Conservation (phyloP, 345 rosid genomes). For the Psidium guajava region DNA sequence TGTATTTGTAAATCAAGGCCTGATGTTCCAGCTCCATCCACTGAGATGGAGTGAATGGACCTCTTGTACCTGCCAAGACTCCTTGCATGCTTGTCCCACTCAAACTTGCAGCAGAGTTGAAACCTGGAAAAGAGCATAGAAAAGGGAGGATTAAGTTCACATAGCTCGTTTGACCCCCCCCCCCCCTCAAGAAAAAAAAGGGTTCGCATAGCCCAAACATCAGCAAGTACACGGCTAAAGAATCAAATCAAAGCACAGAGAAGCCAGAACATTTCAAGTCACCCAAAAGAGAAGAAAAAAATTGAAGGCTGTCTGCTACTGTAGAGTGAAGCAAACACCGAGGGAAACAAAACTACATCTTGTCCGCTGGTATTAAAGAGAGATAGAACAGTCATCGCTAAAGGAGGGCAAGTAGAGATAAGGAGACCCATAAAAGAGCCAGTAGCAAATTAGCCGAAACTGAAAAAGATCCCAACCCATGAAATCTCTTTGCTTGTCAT, state of each 20-base stretch:
- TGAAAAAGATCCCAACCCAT: neutral
- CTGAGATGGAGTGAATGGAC: conserved; percentile 60
- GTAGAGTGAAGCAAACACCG: neutral
- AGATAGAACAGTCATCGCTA: neutral
- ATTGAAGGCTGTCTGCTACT: neutral
- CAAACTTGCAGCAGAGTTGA: conserved; percentile 16
- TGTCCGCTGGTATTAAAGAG: neutral
- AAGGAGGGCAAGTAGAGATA: neutral
- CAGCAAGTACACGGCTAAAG: neutral
- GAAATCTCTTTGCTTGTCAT: neutral
- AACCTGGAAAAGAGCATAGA: conserved; percentile 14
- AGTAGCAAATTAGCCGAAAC: neutral
- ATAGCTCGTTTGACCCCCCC: neutral
- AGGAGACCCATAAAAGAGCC: neutral
- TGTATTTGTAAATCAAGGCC: conserved; percentile 83
- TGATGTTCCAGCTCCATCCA: conserved; percentile 97
- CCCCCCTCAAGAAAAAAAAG: too few species aligned
- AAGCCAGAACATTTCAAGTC: neutral
- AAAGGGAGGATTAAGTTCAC: neutral
- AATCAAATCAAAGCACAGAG: neutral
- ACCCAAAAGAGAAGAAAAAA: neutral
- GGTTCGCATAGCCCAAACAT: neutral
- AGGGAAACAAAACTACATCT: neutral
- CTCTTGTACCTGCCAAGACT: conserved; percentile 25
- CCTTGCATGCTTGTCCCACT: conserved; percentile 31